Evolutionary conservation across 2,329 filamentous ascomycete genomes (phyloP), one percentile per base, ranked within the genome.

Genomic region (Scedosporium dehoogii): DNA sequence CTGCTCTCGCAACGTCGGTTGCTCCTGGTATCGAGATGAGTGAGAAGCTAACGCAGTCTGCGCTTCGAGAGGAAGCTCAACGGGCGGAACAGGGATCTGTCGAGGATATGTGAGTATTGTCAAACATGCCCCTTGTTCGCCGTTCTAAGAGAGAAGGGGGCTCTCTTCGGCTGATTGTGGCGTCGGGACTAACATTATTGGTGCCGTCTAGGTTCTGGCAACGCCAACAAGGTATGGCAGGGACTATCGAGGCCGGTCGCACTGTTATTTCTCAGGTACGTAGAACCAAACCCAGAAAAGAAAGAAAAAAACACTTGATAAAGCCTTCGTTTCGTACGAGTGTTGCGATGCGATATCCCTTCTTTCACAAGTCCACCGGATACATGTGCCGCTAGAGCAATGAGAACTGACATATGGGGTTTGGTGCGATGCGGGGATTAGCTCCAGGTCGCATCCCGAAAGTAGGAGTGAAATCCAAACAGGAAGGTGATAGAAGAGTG

Each of bases 31-130:
- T 80, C 51, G 75, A 76, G 53, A 78, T 76, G 14, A 81, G 79
- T 10, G 85, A 86, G 67, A 84, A 84, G 70, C 89, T 91, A 64
- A 90, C 84, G 3, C 77, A 84, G 33, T 80, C 78, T 65, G 81
- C 78, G 5, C 76, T 92, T 1, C 88, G 92, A 70, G 88, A 85
- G 60, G 83, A 85, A 65, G 82, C 82, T 1, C 77, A 82, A 25
- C 71, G 75, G 62, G 72, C 78, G n/a, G 84, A 81, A 10, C 1
- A 73, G 78, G 60, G 27, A 23, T 63, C 63, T 21, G 77, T 81
- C 1, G 82, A 85, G 65, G 78, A 85, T 65, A 66, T 74, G 78
- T 82, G 70, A 73, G 79, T 68, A 55, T 25, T 23, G 18, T 23
- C 23, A 55, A 55, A 23, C 51, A 55, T 23, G 27, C 23, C 51